phyloP scores from a whole-genome alignment of 169 alveolate genomes.

The Theileria orientalis region DNA sequence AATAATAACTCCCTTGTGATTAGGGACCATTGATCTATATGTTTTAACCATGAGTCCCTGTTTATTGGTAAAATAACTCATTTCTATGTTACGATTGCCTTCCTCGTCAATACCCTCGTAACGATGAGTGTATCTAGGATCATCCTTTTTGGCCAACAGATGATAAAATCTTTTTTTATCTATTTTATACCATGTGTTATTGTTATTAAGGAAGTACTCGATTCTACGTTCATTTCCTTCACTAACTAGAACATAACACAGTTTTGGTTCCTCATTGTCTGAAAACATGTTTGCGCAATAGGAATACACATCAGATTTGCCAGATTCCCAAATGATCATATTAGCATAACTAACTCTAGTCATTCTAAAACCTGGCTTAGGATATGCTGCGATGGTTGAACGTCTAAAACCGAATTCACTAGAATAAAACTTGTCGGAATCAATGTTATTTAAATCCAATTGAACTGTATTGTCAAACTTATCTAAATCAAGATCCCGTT shows the following conservation, averaged over 20 bases:
- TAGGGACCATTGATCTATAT: slow-evolving; percentile 42
- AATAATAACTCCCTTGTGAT: slow-evolving; percentile 59
- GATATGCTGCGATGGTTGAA: neutral
- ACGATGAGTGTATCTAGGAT: neutral
- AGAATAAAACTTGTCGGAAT: neutral
- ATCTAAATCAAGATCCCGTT: neutral
- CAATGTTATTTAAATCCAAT: neutral
- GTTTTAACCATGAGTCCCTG: slow-evolving; percentile 59
- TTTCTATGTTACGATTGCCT: slow-evolving; percentile 36
- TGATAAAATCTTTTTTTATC: neutral
- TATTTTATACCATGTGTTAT: neutral
- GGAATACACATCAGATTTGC: neutral
- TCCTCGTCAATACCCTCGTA: neutral
- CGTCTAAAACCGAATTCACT: neutral
- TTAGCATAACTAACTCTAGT: neutral
- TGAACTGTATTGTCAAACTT: neutral
- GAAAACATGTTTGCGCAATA: neutral
- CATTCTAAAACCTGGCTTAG: neutral
- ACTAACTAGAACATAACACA: neutral
- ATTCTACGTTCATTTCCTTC: neutral
- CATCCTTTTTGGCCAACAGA: neutral
- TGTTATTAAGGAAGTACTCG: neutral
- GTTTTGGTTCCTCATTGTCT: neutral
- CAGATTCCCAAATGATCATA: neutral
- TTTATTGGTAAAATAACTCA: slow-evolving; percentile 64